A percentile compares a stretch with the other conserved stretches of the same genome.
Evolutionary conservation across 768 basidiomycete species (phyloP).

Genomic region (Steccherinum ochraceum): DNA sequence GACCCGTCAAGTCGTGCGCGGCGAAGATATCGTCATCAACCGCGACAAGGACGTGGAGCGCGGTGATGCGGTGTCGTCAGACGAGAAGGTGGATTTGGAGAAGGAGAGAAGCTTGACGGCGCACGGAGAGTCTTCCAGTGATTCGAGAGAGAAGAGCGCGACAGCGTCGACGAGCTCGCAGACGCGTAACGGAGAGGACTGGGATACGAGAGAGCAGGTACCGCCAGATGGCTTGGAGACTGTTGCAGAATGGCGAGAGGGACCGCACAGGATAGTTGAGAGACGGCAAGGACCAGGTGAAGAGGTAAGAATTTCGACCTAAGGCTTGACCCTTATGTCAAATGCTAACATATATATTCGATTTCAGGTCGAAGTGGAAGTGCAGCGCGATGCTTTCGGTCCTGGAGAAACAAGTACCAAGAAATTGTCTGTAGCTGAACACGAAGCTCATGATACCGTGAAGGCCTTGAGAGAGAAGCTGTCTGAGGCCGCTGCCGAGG

Average conservation of each 20-base stretch:
- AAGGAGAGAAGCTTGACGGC: slow-evolving; percentile 17
- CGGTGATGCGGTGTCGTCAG: slow-evolving; percentile 24
- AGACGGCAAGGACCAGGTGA: slow-evolving; percentile 49
- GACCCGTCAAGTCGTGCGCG: slow-evolving; percentile 61
- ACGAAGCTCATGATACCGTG: slow-evolving; percentile 20
- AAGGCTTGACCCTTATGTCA: not conserved
- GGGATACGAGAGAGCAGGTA: slow-evolving; percentile 26
- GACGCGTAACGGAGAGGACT: slow-evolving; percentile 9
- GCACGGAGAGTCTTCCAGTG: slow-evolving; percentile 3
- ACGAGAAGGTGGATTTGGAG: slow-evolving; percentile 17
- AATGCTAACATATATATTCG: not conserved
- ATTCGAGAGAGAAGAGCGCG: slow-evolving; percentile 9
- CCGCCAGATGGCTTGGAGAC: slow-evolving; percentile 40
- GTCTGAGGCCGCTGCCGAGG: slow-evolving; percentile 5
- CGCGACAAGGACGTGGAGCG: slow-evolving; percentile 61
- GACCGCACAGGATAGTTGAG: slow-evolving; percentile 61
- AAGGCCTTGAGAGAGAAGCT: slow-evolving; percentile 18
- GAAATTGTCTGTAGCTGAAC: slow-evolving; percentile 19
- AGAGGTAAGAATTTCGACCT: slow-evolving; percentile 42
- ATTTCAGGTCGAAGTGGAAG: slow-evolving; percentile 28
- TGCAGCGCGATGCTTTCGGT: slow-evolving; percentile 26
- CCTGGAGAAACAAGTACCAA: slow-evolving; percentile 23
- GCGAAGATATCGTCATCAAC: slow-evolving; percentile 81
- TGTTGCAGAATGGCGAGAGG: slow-evolving; percentile 64
- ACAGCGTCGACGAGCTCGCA: slow-evolving; percentile 9